Percentiles rank a stretch among this genome's conserved stretches.
Evolutionary conservation across 1,284 basidiomycete species (phyloP).

Genomic region (Ganoderma sinense): DNA sequence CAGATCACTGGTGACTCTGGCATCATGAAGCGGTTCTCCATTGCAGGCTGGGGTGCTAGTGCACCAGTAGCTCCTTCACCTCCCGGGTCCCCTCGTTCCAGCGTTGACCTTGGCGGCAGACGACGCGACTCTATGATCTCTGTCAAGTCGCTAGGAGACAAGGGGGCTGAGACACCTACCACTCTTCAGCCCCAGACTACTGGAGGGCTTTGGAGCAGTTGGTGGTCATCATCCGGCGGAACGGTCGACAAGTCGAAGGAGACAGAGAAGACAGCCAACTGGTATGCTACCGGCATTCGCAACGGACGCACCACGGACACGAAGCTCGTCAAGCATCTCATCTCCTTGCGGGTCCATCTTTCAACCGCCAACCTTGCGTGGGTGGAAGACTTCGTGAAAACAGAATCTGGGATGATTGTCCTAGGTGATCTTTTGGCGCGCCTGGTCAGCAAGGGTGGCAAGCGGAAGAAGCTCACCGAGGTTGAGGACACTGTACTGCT

Average conservation of each 20-base stretch:
- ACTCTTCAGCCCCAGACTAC: conserved; percentile 71
- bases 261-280: conserved; percentile 57
- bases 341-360: conserved; percentile 86
- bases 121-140: conserved; percentile 31
- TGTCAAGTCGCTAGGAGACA: conserved; percentile 39
- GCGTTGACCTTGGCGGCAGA: conserved; percentile 46
- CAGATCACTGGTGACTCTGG: conserved; percentile 74
- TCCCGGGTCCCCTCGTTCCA: conserved; percentile 44
- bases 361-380: conserved; percentile 84
- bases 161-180: conserved; percentile 26
- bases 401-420: conserved; percentile 72
- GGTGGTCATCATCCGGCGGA: conserved; percentile 74
- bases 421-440: conserved; percentile 64
- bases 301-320: conserved; percentile 59
- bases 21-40: conserved; percentile 78
- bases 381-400: conserved; percentile 78
- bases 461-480: conserved; percentile 65
- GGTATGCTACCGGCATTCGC: conserved; percentile 68
- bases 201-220: conserved; percentile 78
- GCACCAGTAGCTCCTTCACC: conserved; percentile 31
- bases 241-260: conserved; percentile 48
- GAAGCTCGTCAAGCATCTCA: conserved; percentile 79
- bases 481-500: conserved; percentile 73
- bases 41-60: conserved; percentile 64
- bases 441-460: conserved; percentile 70